phyloP scores from a whole-genome alignment of 345 rosid species.

The Camelina laxa region DNA sequence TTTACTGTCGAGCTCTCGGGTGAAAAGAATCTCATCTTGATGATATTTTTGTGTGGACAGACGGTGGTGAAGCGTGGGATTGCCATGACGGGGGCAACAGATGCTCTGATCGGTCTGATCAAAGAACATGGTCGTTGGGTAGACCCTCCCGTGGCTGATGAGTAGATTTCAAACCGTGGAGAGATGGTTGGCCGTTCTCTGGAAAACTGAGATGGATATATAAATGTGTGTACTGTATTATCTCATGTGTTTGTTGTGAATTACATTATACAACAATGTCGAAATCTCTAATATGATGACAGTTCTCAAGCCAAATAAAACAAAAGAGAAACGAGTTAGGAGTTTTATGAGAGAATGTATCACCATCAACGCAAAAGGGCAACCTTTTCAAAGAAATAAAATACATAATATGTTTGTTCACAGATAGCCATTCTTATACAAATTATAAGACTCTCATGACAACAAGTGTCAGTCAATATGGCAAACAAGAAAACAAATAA shows the following conservation, averaged over 20 bases:
- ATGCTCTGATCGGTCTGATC: constrained; percentile 86
- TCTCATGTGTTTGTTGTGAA: constrained; percentile 25
- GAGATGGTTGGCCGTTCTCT: background rate
- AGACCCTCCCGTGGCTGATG: constrained; percentile 70
- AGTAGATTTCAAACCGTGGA: constrained; percentile 19
- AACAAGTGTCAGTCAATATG: background rate
- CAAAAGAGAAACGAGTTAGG: too few relatives aligned
- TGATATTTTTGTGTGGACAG: constrained; percentile 50
- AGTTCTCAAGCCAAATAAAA: background rate
- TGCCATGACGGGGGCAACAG: constrained; percentile 82
- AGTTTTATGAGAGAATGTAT: too few relatives aligned
- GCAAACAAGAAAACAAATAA: constrained; percentile 10
- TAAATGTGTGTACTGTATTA: constrained; percentile 1
- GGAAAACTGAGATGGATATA: constrained; percentile 9
- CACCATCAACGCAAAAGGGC: background rate
- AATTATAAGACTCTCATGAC: background rate
- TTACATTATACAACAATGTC: constrained; percentile 26
- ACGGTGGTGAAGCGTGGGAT: constrained; percentile 96
- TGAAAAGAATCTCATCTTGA: background rate
- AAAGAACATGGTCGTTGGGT: constrained; percentile 97
- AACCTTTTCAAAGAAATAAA: background rate
- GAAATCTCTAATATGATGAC: constrained; percentile 6
- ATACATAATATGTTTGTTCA: background rate
- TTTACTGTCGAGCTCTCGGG: too few relatives aligned
- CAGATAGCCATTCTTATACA: constrained; percentile 19